Evolutionary conservation across 2,329 filamentous ascomycete species (phyloP).

Genomic region (Exserohilum turcica): DNA sequence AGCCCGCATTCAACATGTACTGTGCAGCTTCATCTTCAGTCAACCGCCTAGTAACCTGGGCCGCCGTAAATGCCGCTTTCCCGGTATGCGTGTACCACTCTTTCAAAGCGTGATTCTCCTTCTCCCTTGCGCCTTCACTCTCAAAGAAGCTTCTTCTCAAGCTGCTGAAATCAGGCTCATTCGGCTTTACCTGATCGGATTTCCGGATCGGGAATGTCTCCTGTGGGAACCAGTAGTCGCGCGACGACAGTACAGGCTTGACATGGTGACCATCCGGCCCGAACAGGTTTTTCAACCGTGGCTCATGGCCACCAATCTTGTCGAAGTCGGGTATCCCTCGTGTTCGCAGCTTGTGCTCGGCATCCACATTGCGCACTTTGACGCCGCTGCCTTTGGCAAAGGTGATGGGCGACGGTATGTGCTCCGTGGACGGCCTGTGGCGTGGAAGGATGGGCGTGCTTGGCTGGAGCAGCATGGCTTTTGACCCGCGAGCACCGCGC

Average conservation of each 20-base stretch:
- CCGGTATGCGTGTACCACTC: constrained; percentile 59
- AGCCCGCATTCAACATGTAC: constrained; percentile 51
- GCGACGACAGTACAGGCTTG: constrained; percentile 53
- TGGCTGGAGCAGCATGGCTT: constrained; percentile 12
- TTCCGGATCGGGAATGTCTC: constrained; percentile 55
- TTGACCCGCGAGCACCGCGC: constrained; percentile 10
- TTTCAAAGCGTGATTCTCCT: constrained; percentile 56
- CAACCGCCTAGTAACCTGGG: constrained; percentile 49
- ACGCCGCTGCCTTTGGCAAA: constrained; percentile 22
- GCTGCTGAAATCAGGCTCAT: constrained; percentile 29
- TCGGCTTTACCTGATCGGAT: not conserved
- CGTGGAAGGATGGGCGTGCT: constrained; percentile 7
- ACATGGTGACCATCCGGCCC: constrained; percentile 58
- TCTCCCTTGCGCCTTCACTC: constrained; percentile 47
- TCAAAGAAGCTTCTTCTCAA: constrained; percentile 54
- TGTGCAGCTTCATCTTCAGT: constrained; percentile 43
- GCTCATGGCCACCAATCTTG: constrained; percentile 39
- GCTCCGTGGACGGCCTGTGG: constrained; percentile 5
- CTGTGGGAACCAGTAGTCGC: constrained; percentile 59
- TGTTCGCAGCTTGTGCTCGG: constrained; percentile 23
- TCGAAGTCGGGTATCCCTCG: constrained; percentile 41
- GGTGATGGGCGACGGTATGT: constrained; percentile 13
- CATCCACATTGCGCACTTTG: constrained; percentile 18
- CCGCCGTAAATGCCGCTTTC: constrained; percentile 48
- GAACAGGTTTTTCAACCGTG: constrained; percentile 57